Evolutionary conservation across 257 asterid genomes (phyloP), one percentile per base, ranked within the genome.

Genomic region (Solanum medicagineum): DNA sequence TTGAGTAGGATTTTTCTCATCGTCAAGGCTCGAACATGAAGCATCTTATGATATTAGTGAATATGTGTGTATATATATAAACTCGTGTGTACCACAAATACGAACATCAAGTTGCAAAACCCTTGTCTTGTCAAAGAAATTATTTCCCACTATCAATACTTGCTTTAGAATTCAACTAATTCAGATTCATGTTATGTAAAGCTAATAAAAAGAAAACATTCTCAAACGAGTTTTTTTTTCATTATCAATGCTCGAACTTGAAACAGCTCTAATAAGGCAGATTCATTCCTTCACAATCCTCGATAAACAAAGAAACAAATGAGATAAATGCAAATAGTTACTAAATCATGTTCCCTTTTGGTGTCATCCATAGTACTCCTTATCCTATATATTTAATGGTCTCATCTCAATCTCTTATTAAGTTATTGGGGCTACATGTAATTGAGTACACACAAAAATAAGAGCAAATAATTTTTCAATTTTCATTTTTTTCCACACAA

Each of bases 351-450:
- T 49, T 49, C 24, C 42, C 15, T 24, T 75, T 24, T 49, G 44
- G 60, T 75, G 62, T 14, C 82, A 49, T 49, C 62, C 62, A 24
- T 49, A 51, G 45, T 75, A 44, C 53, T 77, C 47, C 83, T 51
- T 77, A 77, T 77, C 83, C 26, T 51, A 51, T 51, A 49, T 69
- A 49, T 49, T 77, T 51, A 77, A 8, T 24, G 83, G 63, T 15
- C 83, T 51, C 63, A 15, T 77, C 63, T 49, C 63, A 77, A 77
- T 77, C 83, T 77, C 24, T 8, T 40, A 68, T 16, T 59, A 77
- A 77, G 83, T 77, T 77, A 77, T 24, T 77, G 83, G 82, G 83
- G 83, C 63, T 77, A 77, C 63, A 51, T 24, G 63, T 51, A 77
- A 77, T 77, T 77, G 83, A 77, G 83, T 77, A 51, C 83, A 26